These are phyloP conservation scores for Starmerella gropengiesseri DNA, from an alignment of 805 yeast genomes.

Conservation along the genomic window DNA sequence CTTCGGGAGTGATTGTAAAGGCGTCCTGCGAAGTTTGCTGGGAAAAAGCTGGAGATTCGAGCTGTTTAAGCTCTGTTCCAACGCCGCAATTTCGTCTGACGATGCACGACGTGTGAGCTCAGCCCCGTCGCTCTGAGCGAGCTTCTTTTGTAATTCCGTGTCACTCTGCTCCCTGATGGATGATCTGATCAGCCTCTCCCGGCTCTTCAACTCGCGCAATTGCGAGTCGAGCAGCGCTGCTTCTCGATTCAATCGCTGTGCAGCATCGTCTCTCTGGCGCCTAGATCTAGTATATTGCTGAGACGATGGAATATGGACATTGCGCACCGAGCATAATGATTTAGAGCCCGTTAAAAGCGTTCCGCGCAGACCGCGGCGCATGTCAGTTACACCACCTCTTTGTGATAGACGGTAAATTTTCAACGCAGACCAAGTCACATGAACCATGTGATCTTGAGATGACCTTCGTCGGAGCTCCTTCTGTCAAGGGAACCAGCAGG, in stretches of 20 bases:
- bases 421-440: no score
- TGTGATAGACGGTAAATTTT: no score
- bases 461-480: no score
- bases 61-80: constrained; percentile 15
- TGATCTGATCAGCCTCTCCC: constrained; percentile 14
- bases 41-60: not conserved
- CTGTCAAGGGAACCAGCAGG: no score
- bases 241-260: constrained; percentile 10
- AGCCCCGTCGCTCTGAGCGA: constrained; percentile 12
- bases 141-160: constrained; percentile 9
- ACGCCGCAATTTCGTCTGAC: constrained; percentile 15
- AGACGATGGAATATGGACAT: not conserved
- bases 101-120: constrained; percentile 8
- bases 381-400: no score
- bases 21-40: not conserved
- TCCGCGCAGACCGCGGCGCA: not conserved
- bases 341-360: not conserved
- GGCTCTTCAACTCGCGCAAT: constrained; percentile 14
- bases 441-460: not conserved
- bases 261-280: not conserved
- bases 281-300: not conserved
- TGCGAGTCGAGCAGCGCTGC: constrained; percentile 17
- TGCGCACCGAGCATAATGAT: not conserved
- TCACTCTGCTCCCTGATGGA: constrained; percentile 19
- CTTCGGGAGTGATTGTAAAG: constrained; percentile 1